A percentile compares a stretch with the other conserved stretches of the same genome.
Evolutionary conservation across 106 monocot genomes (phyloP).

Genomic region (Apostasia shenzhenica): DNA sequence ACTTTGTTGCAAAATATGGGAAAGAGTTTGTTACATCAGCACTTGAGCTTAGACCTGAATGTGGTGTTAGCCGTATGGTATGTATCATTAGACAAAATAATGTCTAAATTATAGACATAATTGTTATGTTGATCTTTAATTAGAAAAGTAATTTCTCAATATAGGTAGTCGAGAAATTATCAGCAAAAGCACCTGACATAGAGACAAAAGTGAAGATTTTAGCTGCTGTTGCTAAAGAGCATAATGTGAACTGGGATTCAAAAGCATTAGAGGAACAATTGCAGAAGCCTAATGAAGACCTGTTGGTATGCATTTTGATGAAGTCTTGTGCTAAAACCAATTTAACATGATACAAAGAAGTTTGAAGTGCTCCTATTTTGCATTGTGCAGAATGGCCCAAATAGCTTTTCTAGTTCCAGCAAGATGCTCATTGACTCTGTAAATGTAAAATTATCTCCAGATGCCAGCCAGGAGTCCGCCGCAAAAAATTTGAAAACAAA

Average conservation of each 20-base stretch:
- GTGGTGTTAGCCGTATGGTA: conserved; percentile 75
- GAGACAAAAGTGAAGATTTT: conserved; percentile 64
- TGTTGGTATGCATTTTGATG: conserved; percentile 36
- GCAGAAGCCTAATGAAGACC: conserved; percentile 39
- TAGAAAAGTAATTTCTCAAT: not conserved
- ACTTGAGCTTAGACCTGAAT: conserved; percentile 79
- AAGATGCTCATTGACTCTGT: conserved; percentile 13
- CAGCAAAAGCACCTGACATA: conserved; percentile 61
- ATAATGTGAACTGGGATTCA: conserved; percentile 75
- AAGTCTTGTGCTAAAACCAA: not conserved
- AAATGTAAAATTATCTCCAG: conserved; percentile 6
- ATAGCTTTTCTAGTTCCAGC: conserved; percentile 25
- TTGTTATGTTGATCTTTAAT: not conserved
- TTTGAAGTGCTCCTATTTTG: too few species aligned
- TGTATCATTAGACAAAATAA: not conserved
- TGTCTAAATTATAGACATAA: too few species aligned
- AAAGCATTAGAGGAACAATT: conserved; percentile 56
- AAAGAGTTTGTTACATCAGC: conserved; percentile 76
- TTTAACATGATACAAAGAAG: too few species aligned
- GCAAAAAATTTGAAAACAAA: conserved; percentile 15
- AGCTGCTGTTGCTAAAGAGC: conserved; percentile 62
- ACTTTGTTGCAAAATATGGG: conserved; percentile 76
- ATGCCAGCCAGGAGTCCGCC: conserved; percentile 10
- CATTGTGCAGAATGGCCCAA: conserved; percentile 46
- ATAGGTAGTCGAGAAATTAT: conserved; percentile 83